Evolutionary conservation across 1,139 yeast genomes (phyloP), one percentile per base, ranked within the genome.

Genomic region (Geotrichum siamense): DNA sequence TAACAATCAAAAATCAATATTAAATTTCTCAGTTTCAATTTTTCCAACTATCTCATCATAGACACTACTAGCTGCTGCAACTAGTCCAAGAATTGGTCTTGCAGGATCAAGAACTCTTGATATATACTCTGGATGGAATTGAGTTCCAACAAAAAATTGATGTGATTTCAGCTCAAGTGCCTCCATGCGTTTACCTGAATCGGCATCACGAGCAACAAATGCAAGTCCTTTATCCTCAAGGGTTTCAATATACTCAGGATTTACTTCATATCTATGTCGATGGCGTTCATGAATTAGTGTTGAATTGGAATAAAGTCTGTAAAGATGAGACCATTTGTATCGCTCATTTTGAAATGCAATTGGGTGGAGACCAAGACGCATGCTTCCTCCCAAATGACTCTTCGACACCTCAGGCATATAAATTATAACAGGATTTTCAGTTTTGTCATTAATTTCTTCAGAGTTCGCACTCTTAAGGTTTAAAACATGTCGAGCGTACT

Each of bases 381-480:
- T 93, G 46, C 97, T 91, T 56, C 99, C 99, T 53, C 99, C 99
- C 70, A 93, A 76, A 63, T 86, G 87, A 53, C 83, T 79, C 71
- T 87, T 91, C 67, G 87, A 94, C 51, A 89, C 89, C 65, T 93
- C 98, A 39, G 99, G 98, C 98, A 93, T 93, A 71, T 85, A 91
- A 42, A 93, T 86, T 51, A 93, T 94, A 41, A 89, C 79, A 34
- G 93, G 87, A 54, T 83, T 86, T 28, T 71, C 65, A 41, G 76
- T 64, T 25, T 71, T 67, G 37, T 82, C 79, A 55, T 77, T 79
- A 57, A 89, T 83, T 68, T 93, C 99, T 68, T 81, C 78, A 22
- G 96, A 86, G 46, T 85, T 82, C 41, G 94, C 83, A 45, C 72
- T 73, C 19, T 38, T 23, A 53, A 76, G 64, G 39, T 89, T 89